Percentiles rank a stretch among this genome's conserved stretches.
Conservation (phyloP, 75 land plant species). For the Adiantum capillusveneris region DNA sequence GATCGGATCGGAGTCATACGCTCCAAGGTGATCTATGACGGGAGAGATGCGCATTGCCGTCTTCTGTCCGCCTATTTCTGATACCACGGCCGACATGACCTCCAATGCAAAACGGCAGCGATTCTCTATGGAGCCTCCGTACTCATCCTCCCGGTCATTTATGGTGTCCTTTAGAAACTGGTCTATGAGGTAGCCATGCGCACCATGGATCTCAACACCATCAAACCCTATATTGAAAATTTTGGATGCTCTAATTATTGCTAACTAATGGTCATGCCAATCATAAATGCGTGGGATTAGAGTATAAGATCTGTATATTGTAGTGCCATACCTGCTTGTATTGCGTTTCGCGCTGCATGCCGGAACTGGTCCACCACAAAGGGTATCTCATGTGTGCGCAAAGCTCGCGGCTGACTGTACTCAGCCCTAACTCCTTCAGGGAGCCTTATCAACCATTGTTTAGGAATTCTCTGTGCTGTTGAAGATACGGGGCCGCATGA, state of each 20-base stretch:
- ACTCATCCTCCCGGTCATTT: too few species aligned
- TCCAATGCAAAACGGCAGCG: too few species aligned
- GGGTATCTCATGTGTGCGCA: constrained; percentile 20
- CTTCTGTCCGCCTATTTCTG: too few species aligned
- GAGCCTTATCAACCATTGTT: constrained; percentile 8
- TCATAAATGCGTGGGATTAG: background rate
- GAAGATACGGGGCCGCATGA: constrained; percentile 14
- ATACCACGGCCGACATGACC: constrained; percentile 3
- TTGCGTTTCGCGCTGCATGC: constrained; percentile 23
- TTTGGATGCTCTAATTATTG: too few species aligned
- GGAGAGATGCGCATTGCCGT: constrained; percentile 16
- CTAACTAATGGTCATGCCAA: background rate
- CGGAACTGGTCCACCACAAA: constrained; percentile 16
- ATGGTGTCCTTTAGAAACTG: too few species aligned
- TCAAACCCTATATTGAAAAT: constrained; percentile 8
- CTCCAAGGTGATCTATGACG: constrained; percentile 18
- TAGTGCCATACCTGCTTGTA: constrained; percentile 24
- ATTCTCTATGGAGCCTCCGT: too few species aligned
- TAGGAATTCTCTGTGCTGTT: background rate
- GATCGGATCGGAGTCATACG: constrained; percentile 13
- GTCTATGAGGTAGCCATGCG: too few species aligned
- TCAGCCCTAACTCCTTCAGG: constrained; percentile 11
- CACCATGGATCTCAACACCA: too few species aligned
- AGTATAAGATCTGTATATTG: background rate
- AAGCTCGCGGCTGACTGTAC: constrained; percentile 17